Evolutionary conservation across 805 yeast species (phyloP).

Genomic region (Helenozyma baotianmanensis): DNA sequence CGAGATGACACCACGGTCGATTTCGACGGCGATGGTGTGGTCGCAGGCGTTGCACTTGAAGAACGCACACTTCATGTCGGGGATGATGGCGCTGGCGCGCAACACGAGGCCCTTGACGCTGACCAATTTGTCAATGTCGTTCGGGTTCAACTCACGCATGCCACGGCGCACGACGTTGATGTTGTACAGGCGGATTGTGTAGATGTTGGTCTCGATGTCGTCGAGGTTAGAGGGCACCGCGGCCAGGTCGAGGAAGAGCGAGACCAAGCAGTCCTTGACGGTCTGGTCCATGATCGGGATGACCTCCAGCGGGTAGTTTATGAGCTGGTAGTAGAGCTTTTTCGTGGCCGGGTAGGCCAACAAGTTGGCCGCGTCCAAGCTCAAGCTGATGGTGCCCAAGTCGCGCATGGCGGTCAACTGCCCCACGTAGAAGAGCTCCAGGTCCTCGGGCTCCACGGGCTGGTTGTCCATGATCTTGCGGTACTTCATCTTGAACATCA

Average conservation of each 20-base stretch:
- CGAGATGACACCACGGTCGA: conserved; percentile 89
- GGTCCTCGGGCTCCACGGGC: conserved; percentile 51
- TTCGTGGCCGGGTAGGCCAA: conserved; percentile 70
- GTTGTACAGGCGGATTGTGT: conserved; percentile 86
- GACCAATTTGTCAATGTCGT: conserved; percentile 90
- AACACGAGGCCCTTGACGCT: conserved; percentile 86
- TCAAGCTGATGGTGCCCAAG: conserved; percentile 75
- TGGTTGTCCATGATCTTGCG: conserved; percentile 49
- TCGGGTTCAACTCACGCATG: conserved; percentile 90
- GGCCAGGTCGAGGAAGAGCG: conserved; percentile 32
- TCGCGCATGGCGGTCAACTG: conserved; percentile 70
- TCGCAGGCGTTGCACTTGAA: conserved; percentile 94
- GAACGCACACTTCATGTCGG: conserved; percentile 97
- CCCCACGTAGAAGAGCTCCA: conserved; percentile 67
- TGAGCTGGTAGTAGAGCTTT: conserved; percentile 77
- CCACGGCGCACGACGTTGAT: conserved; percentile 64
- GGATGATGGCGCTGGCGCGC: conserved; percentile 85
- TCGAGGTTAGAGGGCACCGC: conserved; percentile 37
- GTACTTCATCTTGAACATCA: conserved; percentile 76
- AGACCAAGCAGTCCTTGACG: conserved; percentile 81
- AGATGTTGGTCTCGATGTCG: conserved; percentile 74
- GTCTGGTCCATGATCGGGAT: conserved; percentile 98
- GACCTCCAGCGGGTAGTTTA: conserved; percentile 94
- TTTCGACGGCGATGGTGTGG: conserved; percentile 86
- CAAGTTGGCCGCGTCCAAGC: conserved; percentile 78